Evolutionary conservation across 2,329 filamentous ascomycete genomes (phyloP).

Genomic region (Alternaria dauci): DNA sequence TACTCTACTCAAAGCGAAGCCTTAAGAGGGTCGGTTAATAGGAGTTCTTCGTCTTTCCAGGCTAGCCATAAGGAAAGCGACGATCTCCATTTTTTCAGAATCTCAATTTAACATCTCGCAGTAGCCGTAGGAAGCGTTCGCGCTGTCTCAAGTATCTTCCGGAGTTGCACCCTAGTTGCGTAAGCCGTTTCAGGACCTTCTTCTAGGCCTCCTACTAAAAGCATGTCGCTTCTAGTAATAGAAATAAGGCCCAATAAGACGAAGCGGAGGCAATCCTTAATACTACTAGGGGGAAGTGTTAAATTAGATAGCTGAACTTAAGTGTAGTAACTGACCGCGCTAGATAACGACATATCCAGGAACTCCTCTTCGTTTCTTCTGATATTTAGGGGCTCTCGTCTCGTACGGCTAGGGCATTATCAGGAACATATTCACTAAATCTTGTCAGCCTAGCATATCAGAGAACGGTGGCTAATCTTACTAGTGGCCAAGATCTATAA

Average conservation of each 20-base stretch:
- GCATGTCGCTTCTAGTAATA: neutral
- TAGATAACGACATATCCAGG: neutral
- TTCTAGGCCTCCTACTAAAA: neutral
- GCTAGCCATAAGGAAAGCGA: neutral
- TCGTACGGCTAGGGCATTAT: neutral
- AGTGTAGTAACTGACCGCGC: neutral
- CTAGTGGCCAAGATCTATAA: neutral
- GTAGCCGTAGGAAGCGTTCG: neutral
- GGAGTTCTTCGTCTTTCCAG: conserved; percentile 1
- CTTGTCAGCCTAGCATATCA: neutral
- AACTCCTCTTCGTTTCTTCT: neutral
- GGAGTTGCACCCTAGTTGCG: neutral
- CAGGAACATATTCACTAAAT: neutral
- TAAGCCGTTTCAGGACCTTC: neutral
- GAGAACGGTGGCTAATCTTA: neutral
- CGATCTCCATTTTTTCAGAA: conserved; percentile 3
- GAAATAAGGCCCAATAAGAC: neutral
- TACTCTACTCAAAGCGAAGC: conserved; percentile 9
- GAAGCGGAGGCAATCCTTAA: neutral
- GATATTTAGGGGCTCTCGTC: neutral
- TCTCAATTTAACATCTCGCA: neutral
- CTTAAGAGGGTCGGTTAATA: conserved; percentile 3
- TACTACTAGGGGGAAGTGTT: neutral
- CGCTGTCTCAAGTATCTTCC: neutral
- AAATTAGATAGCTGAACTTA: neutral